Base-by-base conservation (phyloP, 257 asterid species). In the Solanum arcanum region DNA sequence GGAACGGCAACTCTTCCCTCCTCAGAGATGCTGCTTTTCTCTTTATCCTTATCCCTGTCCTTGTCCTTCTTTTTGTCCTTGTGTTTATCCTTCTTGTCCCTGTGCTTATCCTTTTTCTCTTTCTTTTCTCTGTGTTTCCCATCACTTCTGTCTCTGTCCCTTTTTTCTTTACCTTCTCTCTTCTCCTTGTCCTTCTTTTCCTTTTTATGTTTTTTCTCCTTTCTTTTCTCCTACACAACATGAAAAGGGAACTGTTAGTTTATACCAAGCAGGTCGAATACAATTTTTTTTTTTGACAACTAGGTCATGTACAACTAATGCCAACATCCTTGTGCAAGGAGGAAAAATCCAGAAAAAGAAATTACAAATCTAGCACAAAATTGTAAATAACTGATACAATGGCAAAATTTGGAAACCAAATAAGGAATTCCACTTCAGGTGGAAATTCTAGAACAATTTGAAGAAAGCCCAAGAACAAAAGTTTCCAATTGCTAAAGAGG, bases 131-230 rank as follows among this genome's bases (percentile, higher is more conserved):
- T 92, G 85, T 87, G 93, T 90, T 93, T 94, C 62, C 90, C 94
- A 85, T 87, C 91, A 86, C 92, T 90, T 92, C 91, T 92, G 84
- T 89, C 97, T 87, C 90, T 93, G 88, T 91, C 98, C 92, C 86
- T 87, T 75, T 91, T 94, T 56, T 89, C 93, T 87, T 91, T 93
- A 35, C 92, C 95, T 89, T 93, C 94, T 90, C 90, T 94, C 90
- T 91, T 91, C 84, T 91, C 95, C 90, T 90, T 93, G 35, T 91
- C 94, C 91, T 93, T 94, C 89, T 92, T 93, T 59, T 94, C 98
- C 93, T 90, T 95, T 87, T 91, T 95, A 88, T 91, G 93, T 83
- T 88, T 94, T 88, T 91, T 94, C 91, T 93, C 98, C 86, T 87
- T 94, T 88, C 87, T 88, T 88, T 92, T 95, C 88, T 88, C 96